phyloP scores from a whole-genome alignment of 2,329 filamentous ascomycete species.

The Apiospora aurea region DNA sequence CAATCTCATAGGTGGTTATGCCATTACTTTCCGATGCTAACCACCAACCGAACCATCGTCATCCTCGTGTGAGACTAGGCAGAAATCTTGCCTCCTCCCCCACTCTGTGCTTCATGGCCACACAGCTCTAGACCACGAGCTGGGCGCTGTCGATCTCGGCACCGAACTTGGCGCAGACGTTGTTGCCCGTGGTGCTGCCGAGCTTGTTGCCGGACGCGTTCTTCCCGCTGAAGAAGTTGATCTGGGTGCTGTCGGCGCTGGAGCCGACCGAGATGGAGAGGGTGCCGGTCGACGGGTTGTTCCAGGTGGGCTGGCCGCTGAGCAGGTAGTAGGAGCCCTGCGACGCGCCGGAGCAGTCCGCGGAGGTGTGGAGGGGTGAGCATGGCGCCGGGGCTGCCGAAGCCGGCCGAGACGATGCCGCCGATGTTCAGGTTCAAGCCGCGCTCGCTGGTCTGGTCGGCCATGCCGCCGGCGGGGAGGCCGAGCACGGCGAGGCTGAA shows the following conservation, averaged over 20 bases:
- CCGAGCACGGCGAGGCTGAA: not conserved
- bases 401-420: not conserved
- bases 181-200: not conserved
- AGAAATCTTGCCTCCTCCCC: not conserved
- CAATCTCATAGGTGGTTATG: too few relatives aligned
- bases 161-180: not conserved
- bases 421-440: not conserved
- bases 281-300: not conserved
- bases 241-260: not conserved
- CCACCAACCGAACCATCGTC: not conserved
- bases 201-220: not conserved
- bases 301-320: not conserved
- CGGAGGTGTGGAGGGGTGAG: not conserved
- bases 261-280: conserved; percentile 13
- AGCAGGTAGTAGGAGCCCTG: not conserved
- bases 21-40: too few relatives aligned
- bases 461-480: not conserved
- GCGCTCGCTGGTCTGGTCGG: not conserved
- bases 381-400: not conserved
- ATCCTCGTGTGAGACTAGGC: not conserved
- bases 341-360: not conserved
- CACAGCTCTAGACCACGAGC: not conserved
- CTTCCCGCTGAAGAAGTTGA: not conserved
- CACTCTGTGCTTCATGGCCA: not conserved
- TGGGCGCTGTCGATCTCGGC: not conserved